Evolutionary conservation across 768 basidiomycete species (phyloP), one percentile per base, ranked within the genome.

Genomic region (Botryobasidium botryosum): DNA sequence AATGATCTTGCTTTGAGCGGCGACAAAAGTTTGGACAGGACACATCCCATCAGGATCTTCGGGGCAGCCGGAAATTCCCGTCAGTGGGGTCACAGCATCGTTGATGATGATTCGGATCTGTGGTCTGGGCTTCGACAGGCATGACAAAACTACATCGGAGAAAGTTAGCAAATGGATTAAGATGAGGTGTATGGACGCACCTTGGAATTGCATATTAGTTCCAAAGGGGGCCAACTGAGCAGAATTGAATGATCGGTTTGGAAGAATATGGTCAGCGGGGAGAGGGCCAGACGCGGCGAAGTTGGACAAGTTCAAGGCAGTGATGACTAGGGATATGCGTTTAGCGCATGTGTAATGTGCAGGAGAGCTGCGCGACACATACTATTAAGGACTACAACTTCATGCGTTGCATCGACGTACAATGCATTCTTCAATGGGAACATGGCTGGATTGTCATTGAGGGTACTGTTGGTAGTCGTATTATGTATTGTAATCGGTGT

Each of bases 371-470:
- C n/a, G n/a, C n/a, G n/a, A n/a, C n/a, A n/a, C 71, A 17, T 50
- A 82, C 82, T 72, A 53, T 87, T 80, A 15, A 87, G 62, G 0
- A 90, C 75, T 29, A 90, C 81, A n/a, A 86, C 83, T 53, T 92
- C 88, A 46, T 91, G 90, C 0, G 61, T 63, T 20, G 57, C 57
- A 33, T 68, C 66, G 32, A 66, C 58, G 49, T 64, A 64, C 33
- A 66, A 56, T 12, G 40, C 47, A 43, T 56, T 53, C 41, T 58
- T 48, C 25, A 62, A 52, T 5, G 61, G 59, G 54, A 62, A 62
- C 28, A 50, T 54, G 18, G 48, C 41, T 7, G 49, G 40, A 35
- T 53, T 61, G 45, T 62, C 51, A 45, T 66, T 62, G 47, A 65
- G 55, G 1, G 62, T 61, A 26, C 59, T 53, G 53, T 68, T 68